Percentiles rank a stretch among this genome's conserved stretches.
phyloP scores from a whole-genome alignment of 768 basidiomycete species.

The Candolleomyces eurysporus region DNA sequence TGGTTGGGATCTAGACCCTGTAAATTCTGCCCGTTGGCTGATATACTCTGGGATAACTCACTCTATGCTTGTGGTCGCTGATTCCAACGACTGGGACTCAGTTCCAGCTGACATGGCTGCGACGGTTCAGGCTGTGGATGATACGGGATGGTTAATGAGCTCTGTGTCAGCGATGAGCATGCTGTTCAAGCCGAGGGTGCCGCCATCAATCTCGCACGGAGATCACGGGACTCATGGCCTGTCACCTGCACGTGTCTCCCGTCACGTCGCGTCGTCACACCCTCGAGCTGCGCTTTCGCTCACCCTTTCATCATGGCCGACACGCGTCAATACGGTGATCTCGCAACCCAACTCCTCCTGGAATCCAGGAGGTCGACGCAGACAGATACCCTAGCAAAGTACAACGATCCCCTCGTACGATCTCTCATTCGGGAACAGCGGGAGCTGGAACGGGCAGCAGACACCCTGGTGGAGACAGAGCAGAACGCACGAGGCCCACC shows the following conservation, averaged over 20 bases:
- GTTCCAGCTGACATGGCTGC: not conserved
- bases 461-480: slow-evolving; percentile 28
- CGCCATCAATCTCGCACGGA: too few relatives aligned
- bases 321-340: slow-evolving; percentile 74
- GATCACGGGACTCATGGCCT: not conserved
- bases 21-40: not conserved
- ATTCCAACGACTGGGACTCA: slow-evolving; percentile 22
- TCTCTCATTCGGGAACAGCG: slow-evolving; percentile 89
- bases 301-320: slow-evolving; percentile 42
- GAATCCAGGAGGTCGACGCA: slow-evolving; percentile 85
- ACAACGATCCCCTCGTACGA: slow-evolving; percentile 87
- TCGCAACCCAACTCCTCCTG: slow-evolving; percentile 81
- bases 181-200: too few relatives aligned
- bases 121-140: not conserved
- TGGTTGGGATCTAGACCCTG: slow-evolving; percentile 51
- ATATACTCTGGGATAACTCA: slow-evolving; percentile 10
- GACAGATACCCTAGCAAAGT: slow-evolving; percentile 83
- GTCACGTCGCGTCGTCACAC: not conserved
- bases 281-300: not conserved
- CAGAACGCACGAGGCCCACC: slow-evolving; percentile 30
- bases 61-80: slow-evolving; percentile 26
- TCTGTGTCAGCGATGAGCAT: too few relatives aligned
- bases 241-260: not conserved
- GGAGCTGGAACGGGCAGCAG: slow-evolving; percentile 67
- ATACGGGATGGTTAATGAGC: too few relatives aligned